A percentile compares a stretch with the other conserved stretches of the same genome.
These are phyloP conservation scores for Teratosphaeria gauchensis DNA, from an alignment of 2,329 filamentous ascomycete genomes.

Conservation along the genomic window DNA sequence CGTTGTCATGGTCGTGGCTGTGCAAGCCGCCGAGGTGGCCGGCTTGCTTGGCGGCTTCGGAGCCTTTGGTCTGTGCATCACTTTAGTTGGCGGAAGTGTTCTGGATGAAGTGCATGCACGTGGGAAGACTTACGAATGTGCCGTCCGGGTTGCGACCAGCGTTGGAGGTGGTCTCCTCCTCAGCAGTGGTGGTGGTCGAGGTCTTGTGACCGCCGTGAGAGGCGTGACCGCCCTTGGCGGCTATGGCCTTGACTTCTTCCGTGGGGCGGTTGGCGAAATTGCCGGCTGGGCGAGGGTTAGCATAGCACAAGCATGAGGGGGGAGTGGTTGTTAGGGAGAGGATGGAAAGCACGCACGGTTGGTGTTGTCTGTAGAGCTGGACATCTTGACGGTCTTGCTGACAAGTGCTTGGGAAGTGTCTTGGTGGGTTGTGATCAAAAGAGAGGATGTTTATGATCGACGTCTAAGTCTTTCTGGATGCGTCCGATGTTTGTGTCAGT, in stretches of 20 bases:
- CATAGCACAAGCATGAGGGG: too few relatives aligned
- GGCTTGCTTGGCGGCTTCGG: conserved; percentile 17
- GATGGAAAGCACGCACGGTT: neutral
- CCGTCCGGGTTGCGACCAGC: conserved; percentile 22
- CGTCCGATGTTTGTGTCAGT: neutral
- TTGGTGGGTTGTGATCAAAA: neutral
- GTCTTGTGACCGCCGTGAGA: conserved; percentile 16
- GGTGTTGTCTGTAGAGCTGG: neutral
- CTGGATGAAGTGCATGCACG: too few relatives aligned
- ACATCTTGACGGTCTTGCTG: neutral
- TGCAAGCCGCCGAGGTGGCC: conserved; percentile 16
- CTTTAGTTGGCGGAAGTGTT: neutral
- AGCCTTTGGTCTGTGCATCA: conserved; percentile 7
- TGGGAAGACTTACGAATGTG: conserved; percentile 8
- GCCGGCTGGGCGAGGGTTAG: conserved; percentile 16
- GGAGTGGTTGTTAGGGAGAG: neutral
- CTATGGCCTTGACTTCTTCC: conserved; percentile 32
- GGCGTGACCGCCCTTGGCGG: conserved; percentile 3
- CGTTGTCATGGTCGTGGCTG: neutral
- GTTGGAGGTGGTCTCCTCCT: conserved; percentile 19
- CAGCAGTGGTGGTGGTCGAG: neutral
- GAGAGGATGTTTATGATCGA: neutral
- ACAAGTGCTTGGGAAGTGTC: neutral
- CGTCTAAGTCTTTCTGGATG: neutral
- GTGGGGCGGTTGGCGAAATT: conserved; percentile 46